phyloP scores from a whole-genome alignment of 768 basidiomycete species.

The Suillus tomentosus region DNA sequence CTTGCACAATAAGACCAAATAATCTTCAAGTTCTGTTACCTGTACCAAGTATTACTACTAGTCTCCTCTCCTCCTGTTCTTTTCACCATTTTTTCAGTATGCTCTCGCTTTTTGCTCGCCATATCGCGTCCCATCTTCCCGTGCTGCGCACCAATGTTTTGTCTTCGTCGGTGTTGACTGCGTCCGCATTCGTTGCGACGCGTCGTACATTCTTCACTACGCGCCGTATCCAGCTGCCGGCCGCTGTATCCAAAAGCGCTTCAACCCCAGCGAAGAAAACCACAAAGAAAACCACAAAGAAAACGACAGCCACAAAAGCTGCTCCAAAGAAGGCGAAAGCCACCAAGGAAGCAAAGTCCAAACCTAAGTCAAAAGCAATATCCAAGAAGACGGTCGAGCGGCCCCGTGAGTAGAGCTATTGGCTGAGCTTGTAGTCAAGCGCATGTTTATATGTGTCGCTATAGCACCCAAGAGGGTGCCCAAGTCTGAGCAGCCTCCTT shows the following conservation, averaged over 20 bases:
- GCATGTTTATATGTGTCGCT: neutral
- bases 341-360: conserved; percentile 14
- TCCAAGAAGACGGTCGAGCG: conserved; percentile 16
- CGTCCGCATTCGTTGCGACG: conserved; percentile 12
- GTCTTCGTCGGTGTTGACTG: conserved; percentile 4
- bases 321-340: conserved; percentile 11
- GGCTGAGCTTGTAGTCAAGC: neutral
- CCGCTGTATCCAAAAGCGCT: conserved; percentile 9
- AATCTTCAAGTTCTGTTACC: neutral
- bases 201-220: conserved; percentile 33
- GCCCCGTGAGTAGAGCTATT: conserved; percentile 18
- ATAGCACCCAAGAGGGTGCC: conserved; percentile 19
- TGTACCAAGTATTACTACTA: neutral
- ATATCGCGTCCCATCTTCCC: conserved; percentile 4
- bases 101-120: conserved; percentile 21
- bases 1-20: conserved; percentile 12
- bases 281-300: conserved; percentile 14
- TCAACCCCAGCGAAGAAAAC: neutral
- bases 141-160: conserved; percentile 4
- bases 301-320: conserved; percentile 11
- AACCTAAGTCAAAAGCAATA: conserved; percentile 4
- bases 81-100: conserved; percentile 14
- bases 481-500: conserved; percentile 27
- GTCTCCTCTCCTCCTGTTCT: neutral
- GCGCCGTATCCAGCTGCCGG: conserved; percentile 18